Evolutionary conservation across 495 filamentous ascomycete genomes (phyloP), one percentile per base, ranked within the genome.

Genomic region (Jackrogersella minutella): DNA sequence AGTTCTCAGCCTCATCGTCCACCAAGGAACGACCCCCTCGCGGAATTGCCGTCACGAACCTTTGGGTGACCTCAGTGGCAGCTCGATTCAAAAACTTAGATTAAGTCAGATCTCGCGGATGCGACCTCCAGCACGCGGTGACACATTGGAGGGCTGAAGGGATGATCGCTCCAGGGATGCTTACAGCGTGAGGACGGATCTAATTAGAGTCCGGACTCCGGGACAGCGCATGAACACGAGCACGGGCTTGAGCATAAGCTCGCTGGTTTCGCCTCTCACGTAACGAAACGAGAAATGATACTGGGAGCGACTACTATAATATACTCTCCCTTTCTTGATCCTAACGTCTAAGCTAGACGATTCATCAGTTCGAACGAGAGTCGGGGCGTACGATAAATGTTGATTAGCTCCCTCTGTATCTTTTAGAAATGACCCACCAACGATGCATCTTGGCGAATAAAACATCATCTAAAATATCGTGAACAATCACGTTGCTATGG

Each of bases 101-200:
- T 62, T 68, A 58, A 58, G 26, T 44, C 54, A 63, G 66, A 64
- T 60, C 50, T 64, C 9, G 28, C 41, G 51, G 31, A 44, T 56
- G 37, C 56, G 43, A 28, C 44, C 44, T 62, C 57, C 39, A 43
- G 26, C 13, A 31, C 61, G 57, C 37, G 26, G 26, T 58, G 51
- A 31, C 13, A 46, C 47, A 24, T 43, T 40, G 17, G 50, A 58
- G 5, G 56, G 54, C 54, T 22, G 40, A 26, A 39, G 3, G 43
- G 44, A 40, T 57, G 66, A 65, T 69, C 66, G 61, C 66, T 41
- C 24, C 61, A 65, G 43, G 66, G 66, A 43, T 69, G 10, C 37
- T 44, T 30, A 13, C 39, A 46, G 24, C 26, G 14, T 40, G 16
- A 58, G 34, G 47, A 41, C 58, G 53, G 47, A 63, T 68, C 64